Evolutionary conservation across 257 asterid genomes (phyloP).

Genomic region (Sherardia arvensis): DNA sequence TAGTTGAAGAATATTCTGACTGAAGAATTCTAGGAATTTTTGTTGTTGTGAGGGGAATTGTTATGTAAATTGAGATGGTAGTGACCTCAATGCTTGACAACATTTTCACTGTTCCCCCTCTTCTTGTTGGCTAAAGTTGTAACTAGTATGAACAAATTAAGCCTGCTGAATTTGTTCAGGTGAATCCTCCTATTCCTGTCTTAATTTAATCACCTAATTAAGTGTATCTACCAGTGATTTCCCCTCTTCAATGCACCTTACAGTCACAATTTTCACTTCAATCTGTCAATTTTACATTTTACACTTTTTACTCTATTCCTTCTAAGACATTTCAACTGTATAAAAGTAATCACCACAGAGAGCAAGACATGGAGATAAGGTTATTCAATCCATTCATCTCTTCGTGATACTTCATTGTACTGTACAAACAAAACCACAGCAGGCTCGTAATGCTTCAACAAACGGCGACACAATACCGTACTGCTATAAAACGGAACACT

Average conservation of each 20-base stretch:
- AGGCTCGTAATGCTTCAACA: no score
- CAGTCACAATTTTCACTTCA: no score
- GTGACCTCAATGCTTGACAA: slow-evolving; percentile 19
- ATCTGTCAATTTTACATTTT: no score
- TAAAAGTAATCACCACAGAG: no score
- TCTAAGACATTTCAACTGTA: no score
- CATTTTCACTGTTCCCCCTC: slow-evolving; percentile 19
- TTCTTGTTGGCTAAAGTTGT: slow-evolving; percentile 18
- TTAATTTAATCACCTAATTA: not conserved
- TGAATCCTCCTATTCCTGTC: slow-evolving; percentile 14
- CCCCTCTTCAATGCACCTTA: not conserved
- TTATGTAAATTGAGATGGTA: slow-evolving; percentile 48
- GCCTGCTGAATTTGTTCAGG: slow-evolving; percentile 23
- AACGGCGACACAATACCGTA: no score
- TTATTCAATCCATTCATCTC: no score
- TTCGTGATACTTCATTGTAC: no score
- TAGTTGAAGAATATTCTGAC: slow-evolving; percentile 31
- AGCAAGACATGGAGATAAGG: no score
- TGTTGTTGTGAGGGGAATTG: slow-evolving; percentile 20
- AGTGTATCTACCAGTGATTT: not conserved
- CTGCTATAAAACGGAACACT: no score
- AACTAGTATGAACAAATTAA: slow-evolving; percentile 25
- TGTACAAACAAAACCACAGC: no score
- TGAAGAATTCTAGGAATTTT: slow-evolving; percentile 24
- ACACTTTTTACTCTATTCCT: no score